Evolutionary conservation across 169 alveolate species (phyloP).

Genomic region (Blepharisma undulans): DNA sequence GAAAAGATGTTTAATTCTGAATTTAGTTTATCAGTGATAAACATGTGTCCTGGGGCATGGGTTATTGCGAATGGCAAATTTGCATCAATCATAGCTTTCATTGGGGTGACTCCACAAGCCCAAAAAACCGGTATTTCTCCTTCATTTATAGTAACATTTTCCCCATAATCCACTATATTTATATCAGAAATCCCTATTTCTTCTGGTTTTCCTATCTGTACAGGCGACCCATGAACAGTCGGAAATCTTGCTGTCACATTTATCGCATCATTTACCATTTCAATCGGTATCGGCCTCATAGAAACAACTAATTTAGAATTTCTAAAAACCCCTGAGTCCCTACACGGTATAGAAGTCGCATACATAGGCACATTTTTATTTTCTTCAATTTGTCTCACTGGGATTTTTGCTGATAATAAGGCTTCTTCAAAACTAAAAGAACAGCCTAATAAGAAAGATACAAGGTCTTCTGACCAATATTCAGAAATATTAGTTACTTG

Average conservation of each 20-base stretch:
- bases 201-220: slow-evolving; percentile 45
- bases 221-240: slow-evolving; percentile 64
- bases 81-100: slow-evolving; percentile 35
- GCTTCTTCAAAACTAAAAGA: slow-evolving; percentile 66
- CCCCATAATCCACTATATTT: slow-evolving; percentile 53
- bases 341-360: slow-evolving; percentile 40
- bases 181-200: slow-evolving; percentile 50
- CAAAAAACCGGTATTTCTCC: slow-evolving; percentile 58
- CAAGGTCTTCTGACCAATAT: slow-evolving; percentile 42
- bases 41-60: slow-evolving; percentile 65
- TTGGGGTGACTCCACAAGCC: slow-evolving; percentile 70
- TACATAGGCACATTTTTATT: slow-evolving; percentile 55
- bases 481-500: neutral
- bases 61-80: slow-evolving; percentile 50
- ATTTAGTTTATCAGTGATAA: slow-evolving; percentile 51
- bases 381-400: slow-evolving; percentile 46
- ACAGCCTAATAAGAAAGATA: slow-evolving; percentile 57
- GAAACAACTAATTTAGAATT: slow-evolving; percentile 48
- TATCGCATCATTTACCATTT: slow-evolving; percentile 13
- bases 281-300: slow-evolving; percentile 54
- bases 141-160: slow-evolving; percentile 36
- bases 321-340: slow-evolving; percentile 45
- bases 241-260: slow-evolving; percentile 48
- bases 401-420: slow-evolving; percentile 35
- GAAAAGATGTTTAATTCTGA: slow-evolving; percentile 8